These are phyloP conservation scores for Zasmidium citrigriseum DNA, from an alignment of 2,329 filamentous ascomycete genomes.

Conservation along the genomic window DNA sequence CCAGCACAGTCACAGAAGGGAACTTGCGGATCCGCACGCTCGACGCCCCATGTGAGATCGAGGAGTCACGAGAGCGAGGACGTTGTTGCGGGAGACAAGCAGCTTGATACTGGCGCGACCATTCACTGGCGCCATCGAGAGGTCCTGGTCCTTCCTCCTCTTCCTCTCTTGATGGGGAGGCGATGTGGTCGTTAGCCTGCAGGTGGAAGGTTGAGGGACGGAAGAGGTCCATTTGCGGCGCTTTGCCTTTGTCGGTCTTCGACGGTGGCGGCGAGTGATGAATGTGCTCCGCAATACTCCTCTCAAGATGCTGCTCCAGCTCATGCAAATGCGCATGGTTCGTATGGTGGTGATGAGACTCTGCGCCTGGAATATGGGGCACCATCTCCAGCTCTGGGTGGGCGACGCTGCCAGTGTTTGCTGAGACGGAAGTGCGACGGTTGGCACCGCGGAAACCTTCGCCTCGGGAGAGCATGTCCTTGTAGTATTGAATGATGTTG, in stretches of 20 bases:
- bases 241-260: not conserved
- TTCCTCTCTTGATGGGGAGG: not conserved
- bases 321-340: conserved; percentile 24
- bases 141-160: conserved; percentile 21
- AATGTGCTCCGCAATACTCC: not conserved
- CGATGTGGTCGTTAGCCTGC: not conserved
- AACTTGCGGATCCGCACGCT: conserved; percentile 16
- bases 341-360: conserved; percentile 16
- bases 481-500: conserved; percentile 47
- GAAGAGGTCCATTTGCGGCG: not conserved
- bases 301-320: conserved; percentile 16
- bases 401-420: conserved; percentile 44
- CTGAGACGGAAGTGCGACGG: conserved; percentile 44
- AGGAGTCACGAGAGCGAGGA: not conserved
- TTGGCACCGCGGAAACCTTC: conserved; percentile 42
- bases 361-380: conserved; percentile 26
- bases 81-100: not conserved
- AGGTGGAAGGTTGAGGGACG: not conserved
- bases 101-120: not conserved
- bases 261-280: not conserved
- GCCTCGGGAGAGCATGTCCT: conserved; percentile 46
- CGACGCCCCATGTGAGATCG: not conserved
- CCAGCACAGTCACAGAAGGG: conserved; percentile 35
- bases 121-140: conserved; percentile 4
- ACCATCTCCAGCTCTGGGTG: conserved; percentile 52